Percentiles rank a stretch among this genome's conserved stretches.
phyloP scores from a whole-genome alignment of 352 stramenopile species.

The Nothophytophthora sp. region DNA sequence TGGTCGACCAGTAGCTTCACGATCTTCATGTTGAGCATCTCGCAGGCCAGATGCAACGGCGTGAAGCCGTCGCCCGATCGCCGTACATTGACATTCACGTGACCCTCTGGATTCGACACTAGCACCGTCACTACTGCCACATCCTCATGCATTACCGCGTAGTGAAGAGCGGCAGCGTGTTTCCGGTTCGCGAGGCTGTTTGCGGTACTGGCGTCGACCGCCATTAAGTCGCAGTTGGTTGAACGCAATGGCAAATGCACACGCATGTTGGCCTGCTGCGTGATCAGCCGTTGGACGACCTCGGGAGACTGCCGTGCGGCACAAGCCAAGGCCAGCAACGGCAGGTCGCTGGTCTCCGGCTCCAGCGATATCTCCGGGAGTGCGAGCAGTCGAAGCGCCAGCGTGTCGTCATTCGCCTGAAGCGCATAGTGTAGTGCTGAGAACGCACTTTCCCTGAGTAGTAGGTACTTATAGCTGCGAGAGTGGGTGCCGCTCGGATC shows the following conservation, averaged over 20 bases:
- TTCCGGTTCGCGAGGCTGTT: conserved; percentile 35
- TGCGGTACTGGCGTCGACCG: conserved; percentile 8
- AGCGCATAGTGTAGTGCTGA: conserved; percentile 62
- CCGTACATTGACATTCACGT: conserved; percentile 60
- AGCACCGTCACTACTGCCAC: conserved; percentile 37
- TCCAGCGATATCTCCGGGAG: conserved; percentile 30
- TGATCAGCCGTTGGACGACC: conserved; percentile 48
- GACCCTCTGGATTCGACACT: conserved; percentile 15
- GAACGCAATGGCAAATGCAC: conserved; percentile 54
- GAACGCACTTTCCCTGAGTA: conserved; percentile 56
- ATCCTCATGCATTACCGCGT: conserved; percentile 68
- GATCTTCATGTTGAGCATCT: conserved; percentile 53
- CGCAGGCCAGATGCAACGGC: conserved; percentile 62
- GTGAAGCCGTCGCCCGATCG: conserved; percentile 66
- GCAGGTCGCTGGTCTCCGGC: conserved; percentile 56
- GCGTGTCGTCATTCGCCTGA: conserved; percentile 41
- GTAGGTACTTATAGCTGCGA: conserved; percentile 37
- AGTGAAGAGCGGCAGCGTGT: conserved; percentile 59
- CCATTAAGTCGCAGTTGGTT: conserved; percentile 17
- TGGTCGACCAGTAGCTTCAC: conserved; percentile 50
- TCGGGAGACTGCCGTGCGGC: conserved; percentile 40
- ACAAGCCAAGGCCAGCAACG: conserved; percentile 56
- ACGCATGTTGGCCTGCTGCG: conserved; percentile 53
- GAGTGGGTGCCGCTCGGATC: conserved; percentile 3
- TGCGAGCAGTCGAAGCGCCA: conserved; percentile 35